Percentiles rank a stretch among this genome's conserved stretches.
Conservation (phyloP, 495 filamentous ascomycete species). For the Wilcoxina mikolae region DNA sequence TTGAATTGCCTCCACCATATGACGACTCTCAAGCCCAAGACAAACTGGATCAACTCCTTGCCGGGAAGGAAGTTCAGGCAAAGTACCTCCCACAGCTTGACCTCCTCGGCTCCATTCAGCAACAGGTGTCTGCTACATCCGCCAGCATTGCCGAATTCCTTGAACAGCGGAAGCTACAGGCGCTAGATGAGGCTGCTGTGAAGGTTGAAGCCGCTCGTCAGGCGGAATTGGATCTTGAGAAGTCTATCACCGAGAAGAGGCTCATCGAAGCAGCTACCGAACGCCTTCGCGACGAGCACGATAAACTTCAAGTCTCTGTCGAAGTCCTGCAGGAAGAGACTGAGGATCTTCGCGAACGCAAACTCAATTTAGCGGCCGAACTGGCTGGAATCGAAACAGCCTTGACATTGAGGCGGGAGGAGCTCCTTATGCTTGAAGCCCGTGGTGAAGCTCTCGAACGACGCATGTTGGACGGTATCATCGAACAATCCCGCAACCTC, state of each 20-base stretch:
- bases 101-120: constrained; percentile 76
- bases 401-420: constrained; percentile 71
- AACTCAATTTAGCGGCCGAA: constrained; percentile 62
- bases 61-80: constrained; percentile 39
- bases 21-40: constrained; percentile 59
- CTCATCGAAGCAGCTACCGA: constrained; percentile 58
- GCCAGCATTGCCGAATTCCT: constrained; percentile 78
- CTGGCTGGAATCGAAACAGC: constrained; percentile 80
- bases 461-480: constrained; percentile 81
- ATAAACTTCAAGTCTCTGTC: constrained; percentile 44
- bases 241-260: constrained; percentile 60
- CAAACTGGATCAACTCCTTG: constrained; percentile 74
- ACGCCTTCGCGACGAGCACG: constrained; percentile 49
- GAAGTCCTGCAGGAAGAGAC: constrained; percentile 48
- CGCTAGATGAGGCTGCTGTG: constrained; percentile 63
- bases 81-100: constrained; percentile 48
- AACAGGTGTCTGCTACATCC: constrained; percentile 74
- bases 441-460: constrained; percentile 78
- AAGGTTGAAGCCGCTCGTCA: constrained; percentile 72
- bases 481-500: constrained; percentile 81
- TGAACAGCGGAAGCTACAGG: constrained; percentile 57
- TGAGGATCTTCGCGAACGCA: constrained; percentile 56
- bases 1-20: constrained; percentile 34
- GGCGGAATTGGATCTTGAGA: constrained; percentile 63
- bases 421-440: constrained; percentile 75